A percentile compares a stretch with the other conserved stretches of the same genome.
Evolutionary conservation across 1,139 yeast genomes (phyloP).

Genomic region (Debaryomyces psychrophilus): DNA sequence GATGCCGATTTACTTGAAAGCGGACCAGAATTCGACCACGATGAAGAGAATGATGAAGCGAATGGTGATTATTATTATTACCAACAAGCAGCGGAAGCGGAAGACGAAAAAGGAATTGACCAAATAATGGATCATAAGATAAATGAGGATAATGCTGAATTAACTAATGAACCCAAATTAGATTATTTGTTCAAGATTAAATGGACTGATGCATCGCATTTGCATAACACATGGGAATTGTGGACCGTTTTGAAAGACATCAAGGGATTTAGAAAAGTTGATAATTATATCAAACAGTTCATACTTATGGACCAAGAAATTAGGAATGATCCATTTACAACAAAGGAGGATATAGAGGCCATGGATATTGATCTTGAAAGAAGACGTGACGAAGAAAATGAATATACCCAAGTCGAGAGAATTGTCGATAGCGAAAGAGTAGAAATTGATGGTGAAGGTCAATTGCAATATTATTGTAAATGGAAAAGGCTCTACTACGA

Average conservation of each 20-base stretch:
- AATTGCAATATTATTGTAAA: constrained; percentile 81
- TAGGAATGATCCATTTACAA: constrained; percentile 75
- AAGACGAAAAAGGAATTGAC: constrained; percentile 52
- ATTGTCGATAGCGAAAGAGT: constrained; percentile 86
- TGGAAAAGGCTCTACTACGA: constrained; percentile 95
- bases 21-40: constrained; percentile 47
- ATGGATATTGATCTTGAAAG: constrained; percentile 92
- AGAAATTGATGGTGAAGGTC: constrained; percentile 60
- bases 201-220: constrained; percentile 87
- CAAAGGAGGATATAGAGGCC: constrained; percentile 88
- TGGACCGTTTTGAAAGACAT: constrained; percentile 57
- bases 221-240: constrained; percentile 94
- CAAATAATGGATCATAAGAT: constrained; percentile 56
- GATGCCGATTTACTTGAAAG: constrained; percentile 62
- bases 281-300: constrained; percentile 83
- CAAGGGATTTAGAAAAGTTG: constrained; percentile 84
- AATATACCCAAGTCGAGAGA: constrained; percentile 85
- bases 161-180: constrained; percentile 57
- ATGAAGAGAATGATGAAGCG: constrained; percentile 34
- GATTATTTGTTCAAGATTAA: constrained; percentile 72
- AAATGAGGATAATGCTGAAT: constrained; percentile 38
- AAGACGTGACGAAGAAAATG: constrained; percentile 78
- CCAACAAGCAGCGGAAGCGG: constrained; percentile 35
- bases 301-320: constrained; percentile 75
- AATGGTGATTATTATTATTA: constrained; percentile 47